A percentile compares a stretch with the other conserved stretches of the same genome.
phyloP scores from a whole-genome alignment of 1,284 basidiomycete species.

The Rhodotorula sp. region DNA sequence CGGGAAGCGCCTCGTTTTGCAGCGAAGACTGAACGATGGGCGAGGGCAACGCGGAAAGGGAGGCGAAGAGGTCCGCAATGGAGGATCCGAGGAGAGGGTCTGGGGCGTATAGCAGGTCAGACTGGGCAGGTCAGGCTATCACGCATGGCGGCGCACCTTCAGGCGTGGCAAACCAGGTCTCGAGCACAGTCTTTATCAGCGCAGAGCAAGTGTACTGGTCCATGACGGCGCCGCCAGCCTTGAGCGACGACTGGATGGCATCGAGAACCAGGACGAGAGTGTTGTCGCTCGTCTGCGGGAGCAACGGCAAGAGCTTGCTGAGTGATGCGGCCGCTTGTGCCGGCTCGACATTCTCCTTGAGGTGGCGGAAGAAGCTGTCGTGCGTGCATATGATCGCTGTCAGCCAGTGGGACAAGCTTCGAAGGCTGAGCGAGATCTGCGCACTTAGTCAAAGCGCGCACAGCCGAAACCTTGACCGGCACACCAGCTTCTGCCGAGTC shows the following conservation, averaged over 20 bases:
- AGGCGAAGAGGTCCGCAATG: constrained; percentile 75
- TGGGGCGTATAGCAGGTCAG: constrained; percentile 47
- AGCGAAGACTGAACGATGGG: constrained; percentile 68
- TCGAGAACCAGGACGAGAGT: constrained; percentile 89
- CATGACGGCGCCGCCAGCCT: constrained; percentile 65
- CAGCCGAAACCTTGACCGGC: constrained; percentile 89
- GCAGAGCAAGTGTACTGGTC: constrained; percentile 66
- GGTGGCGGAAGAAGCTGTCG: constrained; percentile 56
- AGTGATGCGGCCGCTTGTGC: constrained; percentile 73
- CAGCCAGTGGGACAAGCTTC: not conserved
- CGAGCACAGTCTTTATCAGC: constrained; percentile 66
- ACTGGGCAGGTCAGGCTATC: not conserved
- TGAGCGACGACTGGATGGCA: constrained; percentile 58
- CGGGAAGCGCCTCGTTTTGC: constrained; percentile 70
- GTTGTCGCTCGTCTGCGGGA: constrained; percentile 77
- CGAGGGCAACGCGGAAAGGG: constrained; percentile 64
- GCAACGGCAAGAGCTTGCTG: constrained; percentile 79
- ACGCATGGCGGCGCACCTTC: constrained; percentile 60
- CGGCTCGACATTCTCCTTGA: constrained; percentile 58
- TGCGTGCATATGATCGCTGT: not conserved
- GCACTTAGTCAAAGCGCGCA: constrained; percentile 87
- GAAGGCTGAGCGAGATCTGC: constrained; percentile 37
- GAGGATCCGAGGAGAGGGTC: constrained; percentile 88
- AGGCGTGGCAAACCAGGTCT: constrained; percentile 80
- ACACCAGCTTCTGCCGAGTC: constrained; percentile 68